Percentiles rank a stretch among this genome's conserved stretches.
phyloP scores from a whole-genome alignment of 164 flowering plant species.

The Taxillus chinensis region DNA sequence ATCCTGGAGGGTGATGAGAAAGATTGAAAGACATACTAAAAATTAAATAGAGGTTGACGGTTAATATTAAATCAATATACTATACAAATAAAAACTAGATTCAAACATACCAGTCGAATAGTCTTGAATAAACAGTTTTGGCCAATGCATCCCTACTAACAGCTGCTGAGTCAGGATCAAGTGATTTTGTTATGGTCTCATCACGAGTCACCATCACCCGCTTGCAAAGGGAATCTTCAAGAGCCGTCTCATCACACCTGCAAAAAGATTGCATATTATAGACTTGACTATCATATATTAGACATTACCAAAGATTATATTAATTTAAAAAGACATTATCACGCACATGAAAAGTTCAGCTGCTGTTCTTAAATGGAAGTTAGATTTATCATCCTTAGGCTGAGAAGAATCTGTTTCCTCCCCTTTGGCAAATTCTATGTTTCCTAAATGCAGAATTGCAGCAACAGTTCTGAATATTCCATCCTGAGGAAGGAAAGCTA shows the following conservation, averaged over 20 bases:
- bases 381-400: conserved; percentile 71
- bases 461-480: conserved; percentile 81
- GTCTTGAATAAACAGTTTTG: conserved; percentile 60
- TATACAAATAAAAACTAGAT: neutral
- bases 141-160: conserved; percentile 84
- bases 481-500: conserved; percentile 36
- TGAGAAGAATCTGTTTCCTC: conserved; percentile 62
- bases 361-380: conserved; percentile 62
- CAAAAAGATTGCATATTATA: conserved; percentile 11
- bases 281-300: neutral
- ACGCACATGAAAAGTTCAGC: conserved; percentile 74
- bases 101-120: conserved; percentile 73
- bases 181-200: conserved; percentile 73
- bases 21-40: conserved; percentile 5
- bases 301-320: conserved; percentile 2
- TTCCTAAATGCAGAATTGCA: conserved; percentile 83
- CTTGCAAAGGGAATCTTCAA: conserved; percentile 80
- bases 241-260: conserved; percentile 80
- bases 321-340: neutral
- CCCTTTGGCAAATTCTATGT: conserved; percentile 69
- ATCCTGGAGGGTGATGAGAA: conserved; percentile 45
- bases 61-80: neutral
- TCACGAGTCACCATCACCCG: conserved; percentile 84
- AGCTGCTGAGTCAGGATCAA: conserved; percentile 71
- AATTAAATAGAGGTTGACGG: neutral